phyloP scores from a whole-genome alignment of 495 filamentous ascomycete species.

The Penicillium riverlandense region DNA sequence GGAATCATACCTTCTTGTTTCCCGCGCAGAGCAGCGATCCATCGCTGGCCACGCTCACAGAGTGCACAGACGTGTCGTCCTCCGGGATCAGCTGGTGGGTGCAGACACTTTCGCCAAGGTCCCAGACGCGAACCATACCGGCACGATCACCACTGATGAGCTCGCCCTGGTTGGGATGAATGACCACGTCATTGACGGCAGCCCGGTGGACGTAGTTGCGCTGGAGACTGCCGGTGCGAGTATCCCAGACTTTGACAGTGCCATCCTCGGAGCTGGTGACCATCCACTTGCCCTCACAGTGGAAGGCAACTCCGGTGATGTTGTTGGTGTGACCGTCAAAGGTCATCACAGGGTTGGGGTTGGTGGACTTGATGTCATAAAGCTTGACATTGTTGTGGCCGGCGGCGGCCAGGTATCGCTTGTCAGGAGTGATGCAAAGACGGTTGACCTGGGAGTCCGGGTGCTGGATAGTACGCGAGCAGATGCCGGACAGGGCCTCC shows the following conservation, averaged over 20 bases:
- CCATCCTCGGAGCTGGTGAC: conserved; percentile 97
- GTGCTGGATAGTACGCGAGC: conserved; percentile 94
- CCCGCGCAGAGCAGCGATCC: conserved; percentile 91
- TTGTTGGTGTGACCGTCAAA: conserved; percentile 96
- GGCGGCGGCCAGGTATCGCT: conserved; percentile 89
- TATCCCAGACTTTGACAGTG: conserved; percentile 99
- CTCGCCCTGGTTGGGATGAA: conserved; percentile 97
- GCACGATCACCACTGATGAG: conserved; percentile 91
- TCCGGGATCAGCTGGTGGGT: conserved; percentile 94
- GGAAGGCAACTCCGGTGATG: conserved; percentile 92
- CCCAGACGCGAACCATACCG: conserved; percentile 93
- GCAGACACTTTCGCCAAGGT: conserved; percentile 93
- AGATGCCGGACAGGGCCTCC: conserved; percentile 96
- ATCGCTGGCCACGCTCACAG: conserved; percentile 93
- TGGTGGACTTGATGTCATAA: conserved; percentile 95
- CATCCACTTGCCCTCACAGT: conserved; percentile 99
- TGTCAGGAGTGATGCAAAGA: conserved; percentile 96
- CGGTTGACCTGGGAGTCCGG: conserved; percentile 97
- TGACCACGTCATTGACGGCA: conserved; percentile 87
- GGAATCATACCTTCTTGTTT: conserved; percentile 66
- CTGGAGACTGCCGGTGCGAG: conserved; percentile 77
- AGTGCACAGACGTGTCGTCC: conserved; percentile 85
- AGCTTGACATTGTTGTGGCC: conserved; percentile 94
- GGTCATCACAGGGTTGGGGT: conserved; percentile 81
- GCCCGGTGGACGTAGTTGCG: conserved; percentile 84